Conservation (phyloP, 139 green algal genomes). For the Chlamydomonas asymmetrica region DNA sequence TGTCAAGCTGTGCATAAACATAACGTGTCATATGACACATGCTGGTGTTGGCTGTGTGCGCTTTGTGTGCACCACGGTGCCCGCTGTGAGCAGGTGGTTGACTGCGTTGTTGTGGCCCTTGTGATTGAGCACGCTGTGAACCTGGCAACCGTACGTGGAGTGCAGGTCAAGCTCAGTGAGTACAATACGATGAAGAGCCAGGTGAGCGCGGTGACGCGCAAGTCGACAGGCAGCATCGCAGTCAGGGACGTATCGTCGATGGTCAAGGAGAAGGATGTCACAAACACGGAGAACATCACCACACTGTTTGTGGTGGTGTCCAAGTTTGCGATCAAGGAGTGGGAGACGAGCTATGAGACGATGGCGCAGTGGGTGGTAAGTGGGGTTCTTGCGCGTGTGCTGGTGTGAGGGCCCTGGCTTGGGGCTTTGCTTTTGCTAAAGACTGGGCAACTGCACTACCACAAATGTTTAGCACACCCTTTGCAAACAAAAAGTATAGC, state of each 20-base stretch:
- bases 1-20: no score
- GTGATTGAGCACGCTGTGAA: no score
- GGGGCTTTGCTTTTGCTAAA: no score
- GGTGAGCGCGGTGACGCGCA: slow-evolving; percentile 73
- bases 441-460: no score
- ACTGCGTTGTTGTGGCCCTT: no score
- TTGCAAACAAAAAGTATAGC: no score
- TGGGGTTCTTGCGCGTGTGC: background rate
- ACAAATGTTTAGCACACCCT: background rate
- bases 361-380: slow-evolving; percentile 87
- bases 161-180: slow-evolving; percentile 77
- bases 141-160: background rate
- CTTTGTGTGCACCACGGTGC: background rate
- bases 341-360: slow-evolving; percentile 84
- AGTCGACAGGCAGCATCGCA: slow-evolving; percentile 84
- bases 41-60: no score
- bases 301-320: slow-evolving; percentile 91
- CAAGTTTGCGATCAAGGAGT: slow-evolving; percentile 83
- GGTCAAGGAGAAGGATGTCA: slow-evolving; percentile 70
- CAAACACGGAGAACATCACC: slow-evolving; percentile 91
- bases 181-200: slow-evolving; percentile 83
- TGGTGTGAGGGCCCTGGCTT: no score
- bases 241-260: slow-evolving; percentile 65
- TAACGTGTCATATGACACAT: no score
- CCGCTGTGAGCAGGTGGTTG: no score